Evolutionary conservation across 352 stramenopile genomes (phyloP).

Genomic region (Saprolegnia parasitica): DNA sequence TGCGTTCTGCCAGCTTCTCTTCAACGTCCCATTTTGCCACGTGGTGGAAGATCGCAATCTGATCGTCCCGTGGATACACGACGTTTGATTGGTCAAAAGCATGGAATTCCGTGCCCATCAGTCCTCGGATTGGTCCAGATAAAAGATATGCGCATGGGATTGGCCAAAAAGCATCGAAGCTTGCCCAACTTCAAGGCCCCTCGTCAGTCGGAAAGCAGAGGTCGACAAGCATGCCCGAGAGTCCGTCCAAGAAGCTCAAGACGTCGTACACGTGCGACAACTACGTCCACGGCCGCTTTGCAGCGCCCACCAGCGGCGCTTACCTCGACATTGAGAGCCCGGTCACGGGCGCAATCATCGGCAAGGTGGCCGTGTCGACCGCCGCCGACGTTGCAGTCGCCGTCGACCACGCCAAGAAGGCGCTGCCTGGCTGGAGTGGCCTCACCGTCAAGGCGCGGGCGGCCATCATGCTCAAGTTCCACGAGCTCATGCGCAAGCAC

Average conservation of each 20-base stretch:
- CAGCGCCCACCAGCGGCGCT: slow-evolving; percentile 36
- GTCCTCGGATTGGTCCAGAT: not conserved
- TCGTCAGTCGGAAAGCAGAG: too few species aligned
- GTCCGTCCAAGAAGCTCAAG: slow-evolving; percentile 19
- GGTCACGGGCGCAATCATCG: slow-evolving; percentile 63
- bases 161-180: slow-evolving; percentile 8
- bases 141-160: not conserved
- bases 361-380: slow-evolving; percentile 73
- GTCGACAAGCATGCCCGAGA: slow-evolving; percentile 14
- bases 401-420: slow-evolving; percentile 64
- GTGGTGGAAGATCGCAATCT: too few species aligned
- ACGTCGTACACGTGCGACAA: slow-evolving; percentile 39
- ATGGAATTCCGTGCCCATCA: not conserved
- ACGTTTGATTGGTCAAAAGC: not conserved
- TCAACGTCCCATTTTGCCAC: too few species aligned
- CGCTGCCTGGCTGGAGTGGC: slow-evolving; percentile 87
- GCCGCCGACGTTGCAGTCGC: slow-evolving; percentile 81
- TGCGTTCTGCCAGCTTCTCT: too few species aligned
- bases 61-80: not conserved
- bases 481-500: slow-evolving; percentile 88
- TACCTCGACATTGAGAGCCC: slow-evolving; percentile 69
- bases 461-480: slow-evolving; percentile 95
- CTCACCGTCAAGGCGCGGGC: slow-evolving; percentile 93
- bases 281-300: slow-evolving; percentile 61
- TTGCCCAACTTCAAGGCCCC: not conserved